phyloP scores from a whole-genome alignment of 208 protist species.

The Acanthamoeba castellanii region DNA sequence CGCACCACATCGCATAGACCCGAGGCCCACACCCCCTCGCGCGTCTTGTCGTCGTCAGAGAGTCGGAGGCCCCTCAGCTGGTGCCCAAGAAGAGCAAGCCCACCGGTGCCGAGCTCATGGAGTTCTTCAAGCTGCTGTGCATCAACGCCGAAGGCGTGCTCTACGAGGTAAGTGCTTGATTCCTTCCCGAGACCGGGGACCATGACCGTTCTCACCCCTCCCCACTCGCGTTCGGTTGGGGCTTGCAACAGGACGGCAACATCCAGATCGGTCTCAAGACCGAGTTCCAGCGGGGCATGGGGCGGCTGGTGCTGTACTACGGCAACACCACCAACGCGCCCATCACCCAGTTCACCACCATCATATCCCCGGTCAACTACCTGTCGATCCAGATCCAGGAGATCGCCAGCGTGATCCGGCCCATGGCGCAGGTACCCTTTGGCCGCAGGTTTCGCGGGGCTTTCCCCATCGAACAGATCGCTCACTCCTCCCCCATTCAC shows the following conservation, averaged over 20 bases:
- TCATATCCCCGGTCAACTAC: conserved; percentile 71
- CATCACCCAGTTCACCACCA: conserved; percentile 74
- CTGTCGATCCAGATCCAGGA: conserved; percentile 65
- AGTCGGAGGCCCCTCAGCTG: not conserved
- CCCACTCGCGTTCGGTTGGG: too few species aligned
- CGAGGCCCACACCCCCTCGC: not conserved
- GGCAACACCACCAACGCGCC: conserved; percentile 65
- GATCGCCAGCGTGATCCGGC: conserved; percentile 31
- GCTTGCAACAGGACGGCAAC: not conserved
- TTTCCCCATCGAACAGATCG: not conserved
- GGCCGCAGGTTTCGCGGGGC: not conserved
- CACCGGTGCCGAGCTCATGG: not conserved
- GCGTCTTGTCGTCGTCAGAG: not conserved
- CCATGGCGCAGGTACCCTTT: conserved; percentile 22
- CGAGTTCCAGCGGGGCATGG: conserved; percentile 56
- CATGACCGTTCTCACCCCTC: not conserved
- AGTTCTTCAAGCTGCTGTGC: conserved; percentile 66
- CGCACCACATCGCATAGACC: not conserved
- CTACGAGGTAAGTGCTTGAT: conserved; percentile 39
- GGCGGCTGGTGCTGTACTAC: conserved; percentile 60
- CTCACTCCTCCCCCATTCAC: not conserved
- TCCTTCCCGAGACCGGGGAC: not conserved
- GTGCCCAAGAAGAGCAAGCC: conserved; percentile 53
- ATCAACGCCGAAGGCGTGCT: conserved; percentile 70
- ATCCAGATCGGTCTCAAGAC: conserved; percentile 74